Conservation (phyloP, 169 alveolate genomes). For the Perkinsus olseni region DNA sequence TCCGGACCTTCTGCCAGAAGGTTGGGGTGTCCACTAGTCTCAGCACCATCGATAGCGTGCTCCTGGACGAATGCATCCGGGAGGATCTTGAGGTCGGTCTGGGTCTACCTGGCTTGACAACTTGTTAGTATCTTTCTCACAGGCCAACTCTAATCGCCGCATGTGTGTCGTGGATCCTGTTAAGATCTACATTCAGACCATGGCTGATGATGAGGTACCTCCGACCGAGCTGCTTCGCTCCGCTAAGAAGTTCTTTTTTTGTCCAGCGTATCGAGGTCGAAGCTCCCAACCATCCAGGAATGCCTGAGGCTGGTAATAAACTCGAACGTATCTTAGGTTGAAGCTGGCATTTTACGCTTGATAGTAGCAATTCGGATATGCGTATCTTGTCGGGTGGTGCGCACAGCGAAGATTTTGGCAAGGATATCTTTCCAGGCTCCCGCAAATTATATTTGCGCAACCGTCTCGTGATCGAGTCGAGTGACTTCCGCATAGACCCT, state of each 20-base stretch:
- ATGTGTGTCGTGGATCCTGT: slow-evolving; percentile 30
- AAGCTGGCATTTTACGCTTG: neutral
- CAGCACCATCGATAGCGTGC: slow-evolving; percentile 76
- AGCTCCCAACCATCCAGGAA: neutral
- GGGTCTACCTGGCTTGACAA: neutral
- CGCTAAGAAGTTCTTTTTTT: slow-evolving; percentile 15
- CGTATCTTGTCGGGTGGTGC: neutral
- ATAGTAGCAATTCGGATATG: neutral
- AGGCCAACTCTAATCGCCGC: slow-evolving; percentile 23
- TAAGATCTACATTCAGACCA: slow-evolving; percentile 14
- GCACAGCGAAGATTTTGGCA: neutral
- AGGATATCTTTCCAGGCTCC: neutral
- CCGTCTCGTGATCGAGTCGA: neutral
- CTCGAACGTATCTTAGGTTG: no score
- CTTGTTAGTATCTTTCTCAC: neutral
- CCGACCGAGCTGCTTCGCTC: slow-evolving; percentile 2
- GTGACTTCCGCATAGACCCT: neutral
- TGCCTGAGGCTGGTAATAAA: neutral
- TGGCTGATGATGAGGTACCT: neutral
- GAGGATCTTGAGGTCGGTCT: slow-evolving; percentile 39
- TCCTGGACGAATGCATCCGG: slow-evolving; percentile 88
- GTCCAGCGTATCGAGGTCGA: slow-evolving; percentile 21
- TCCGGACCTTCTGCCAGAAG: slow-evolving; percentile 71
- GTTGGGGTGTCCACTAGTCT: slow-evolving; percentile 94
- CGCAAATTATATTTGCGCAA: neutral